Conservation (phyloP, 2,329 filamentous ascomycete species). For the Penicillium janthinellum region DNA sequence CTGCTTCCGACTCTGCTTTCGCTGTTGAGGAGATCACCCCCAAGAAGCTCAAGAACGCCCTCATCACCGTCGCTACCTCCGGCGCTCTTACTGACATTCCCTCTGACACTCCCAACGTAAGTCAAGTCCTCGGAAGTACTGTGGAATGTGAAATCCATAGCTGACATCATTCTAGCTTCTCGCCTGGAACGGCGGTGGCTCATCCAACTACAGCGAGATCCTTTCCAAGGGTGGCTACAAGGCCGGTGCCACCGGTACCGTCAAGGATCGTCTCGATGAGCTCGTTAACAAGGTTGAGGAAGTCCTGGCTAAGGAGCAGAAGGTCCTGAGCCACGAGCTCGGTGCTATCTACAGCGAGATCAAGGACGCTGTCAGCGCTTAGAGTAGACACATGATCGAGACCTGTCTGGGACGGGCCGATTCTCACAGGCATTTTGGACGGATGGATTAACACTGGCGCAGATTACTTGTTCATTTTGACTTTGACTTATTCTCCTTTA, state of each 20-base stretch:
- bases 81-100: slow-evolving; percentile 80
- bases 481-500: slow-evolving; percentile 11
- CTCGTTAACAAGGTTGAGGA: slow-evolving; percentile 54
- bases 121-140: slow-evolving; percentile 25
- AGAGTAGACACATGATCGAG: slow-evolving; percentile 43
- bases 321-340: slow-evolving; percentile 47
- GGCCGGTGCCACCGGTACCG: slow-evolving; percentile 38
- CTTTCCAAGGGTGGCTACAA: slow-evolving; percentile 73
- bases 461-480: slow-evolving; percentile 25
- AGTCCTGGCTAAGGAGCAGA: slow-evolving; percentile 42
- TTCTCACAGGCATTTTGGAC: slow-evolving; percentile 26
- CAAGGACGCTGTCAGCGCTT: slow-evolving; percentile 43
- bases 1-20: slow-evolving; percentile 84
- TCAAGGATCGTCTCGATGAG: slow-evolving; percentile 43
- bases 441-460: slow-evolving; percentile 35
- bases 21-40: slow-evolving; percentile 87
- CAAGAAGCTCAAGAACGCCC: slow-evolving; percentile 86
- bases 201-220: slow-evolving; percentile 85
- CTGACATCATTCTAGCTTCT: slow-evolving; percentile 61
- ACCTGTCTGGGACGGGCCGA: slow-evolving; percentile 24
- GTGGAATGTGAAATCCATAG: not conserved
- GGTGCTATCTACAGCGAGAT: slow-evolving; percentile 50
- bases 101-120: slow-evolving; percentile 78
- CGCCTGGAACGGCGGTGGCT: slow-evolving; percentile 98
- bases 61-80: slow-evolving; percentile 80